A percentile compares a stretch with the other conserved stretches of the same genome.
These are phyloP conservation scores for Gaillardinia entomophila DNA, from an alignment of 805 yeast species.

Conservation along the genomic window DNA sequence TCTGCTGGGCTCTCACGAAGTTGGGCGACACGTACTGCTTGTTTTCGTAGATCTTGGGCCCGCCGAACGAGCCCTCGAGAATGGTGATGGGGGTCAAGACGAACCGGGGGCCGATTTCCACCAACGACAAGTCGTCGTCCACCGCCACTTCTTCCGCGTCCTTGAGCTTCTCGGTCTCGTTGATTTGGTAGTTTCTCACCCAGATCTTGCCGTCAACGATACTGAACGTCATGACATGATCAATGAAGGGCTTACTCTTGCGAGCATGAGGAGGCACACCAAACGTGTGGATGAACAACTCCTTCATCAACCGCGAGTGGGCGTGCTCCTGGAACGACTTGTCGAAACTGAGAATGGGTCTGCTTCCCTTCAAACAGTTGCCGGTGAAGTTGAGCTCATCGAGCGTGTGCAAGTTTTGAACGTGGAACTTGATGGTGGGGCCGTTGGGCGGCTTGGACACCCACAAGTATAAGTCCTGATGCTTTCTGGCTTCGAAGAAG, in stretches of 20 bases:
- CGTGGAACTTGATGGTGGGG: conserved; percentile 88
- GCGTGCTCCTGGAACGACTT: conserved; percentile 57
- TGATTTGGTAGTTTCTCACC: conserved; percentile 92
- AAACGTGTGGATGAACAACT: conserved; percentile 69
- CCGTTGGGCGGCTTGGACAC: conserved; percentile 96
- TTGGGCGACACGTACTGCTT: conserved; percentile 96
- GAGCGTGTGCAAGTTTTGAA: conserved; percentile 92
- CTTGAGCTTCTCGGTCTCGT: conserved; percentile 56
- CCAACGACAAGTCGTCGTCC: conserved; percentile 62
- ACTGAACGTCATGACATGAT: conserved; percentile 90
- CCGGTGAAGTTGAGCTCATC: conserved; percentile 96
- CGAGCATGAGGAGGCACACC: conserved; percentile 96
- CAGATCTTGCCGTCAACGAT: conserved; percentile 91
- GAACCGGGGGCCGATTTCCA: conserved; percentile 95
- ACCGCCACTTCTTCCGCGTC: conserved; percentile 43
- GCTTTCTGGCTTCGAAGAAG: conserved; percentile 94
- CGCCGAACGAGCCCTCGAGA: conserved; percentile 95
- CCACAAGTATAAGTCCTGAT: conserved; percentile 92
- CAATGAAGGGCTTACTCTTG: conserved; percentile 89
- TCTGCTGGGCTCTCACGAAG: conserved; percentile 83
- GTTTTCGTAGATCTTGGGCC: conserved; percentile 95
- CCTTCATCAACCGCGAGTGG: conserved; percentile 74
- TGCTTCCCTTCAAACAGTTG: conserved; percentile 89
- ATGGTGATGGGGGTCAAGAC: conserved; percentile 88
- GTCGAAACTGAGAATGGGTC: conserved; percentile 91